Conservation (phyloP, 2,329 filamentous ascomycete genomes). For the Colletotrichum spinosum region DNA sequence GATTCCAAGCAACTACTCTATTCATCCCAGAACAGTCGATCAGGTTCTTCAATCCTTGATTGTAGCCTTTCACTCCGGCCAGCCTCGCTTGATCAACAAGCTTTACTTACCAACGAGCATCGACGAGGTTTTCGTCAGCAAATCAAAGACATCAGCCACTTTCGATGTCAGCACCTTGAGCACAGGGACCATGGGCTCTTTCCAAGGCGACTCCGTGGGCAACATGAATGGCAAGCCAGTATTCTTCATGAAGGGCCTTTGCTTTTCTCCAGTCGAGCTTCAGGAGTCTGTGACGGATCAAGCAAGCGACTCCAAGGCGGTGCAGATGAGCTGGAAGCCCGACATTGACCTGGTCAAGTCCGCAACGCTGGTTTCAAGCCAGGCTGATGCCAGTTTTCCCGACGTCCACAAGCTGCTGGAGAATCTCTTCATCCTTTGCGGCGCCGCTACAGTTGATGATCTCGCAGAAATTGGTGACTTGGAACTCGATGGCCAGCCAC, state of each 20-base stretch:
- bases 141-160: fast-evolving
- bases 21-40: slow-evolving; percentile 15
- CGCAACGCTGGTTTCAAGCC: not conserved
- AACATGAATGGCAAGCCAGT: not conserved
- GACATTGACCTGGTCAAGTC: not conserved
- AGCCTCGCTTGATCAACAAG: not conserved
- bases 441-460: not conserved
- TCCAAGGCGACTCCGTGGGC: not conserved
- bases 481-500: not conserved
- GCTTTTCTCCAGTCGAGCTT: slow-evolving; percentile 4
- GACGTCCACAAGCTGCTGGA: not conserved
- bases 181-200: not conserved
- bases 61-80: slow-evolving; percentile 2
- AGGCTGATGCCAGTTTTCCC: not conserved
- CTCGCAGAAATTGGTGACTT: not conserved
- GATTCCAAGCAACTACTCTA: not conserved
- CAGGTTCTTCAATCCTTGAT: slow-evolving; percentile 19
- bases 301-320: not conserved
- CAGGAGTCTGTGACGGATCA: not conserved
- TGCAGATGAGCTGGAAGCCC: not conserved
- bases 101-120: slow-evolving; percentile 15
- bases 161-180: not conserved
- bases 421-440: slow-evolving; percentile 14
- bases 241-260: slow-evolving; percentile 9
- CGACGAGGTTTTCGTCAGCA: slow-evolving; percentile 4